Conservation (phyloP, 371 early-diverging fungal genomes). For the Haplosporangium sp. region DNA sequence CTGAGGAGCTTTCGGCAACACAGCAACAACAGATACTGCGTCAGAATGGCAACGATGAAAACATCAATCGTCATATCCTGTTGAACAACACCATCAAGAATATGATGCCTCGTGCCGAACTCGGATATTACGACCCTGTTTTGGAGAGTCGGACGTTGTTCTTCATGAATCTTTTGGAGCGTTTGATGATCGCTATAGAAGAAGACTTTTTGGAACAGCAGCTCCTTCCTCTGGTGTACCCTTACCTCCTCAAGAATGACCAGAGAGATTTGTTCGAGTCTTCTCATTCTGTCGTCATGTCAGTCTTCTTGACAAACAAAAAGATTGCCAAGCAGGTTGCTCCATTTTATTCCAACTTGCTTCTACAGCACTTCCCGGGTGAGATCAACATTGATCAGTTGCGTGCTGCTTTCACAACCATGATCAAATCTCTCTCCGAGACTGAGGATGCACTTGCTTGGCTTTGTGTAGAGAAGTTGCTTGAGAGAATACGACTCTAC, state of each 20-base stretch:
- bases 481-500: slow-evolving; percentile 58
- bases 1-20: slow-evolving; percentile 14
- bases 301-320: slow-evolving; percentile 66
- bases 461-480: slow-evolving; percentile 65
- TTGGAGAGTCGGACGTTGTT: slow-evolving; percentile 62
- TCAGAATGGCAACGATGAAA: slow-evolving; percentile 3
- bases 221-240: slow-evolving; percentile 69
- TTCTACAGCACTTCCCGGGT: slow-evolving; percentile 65
- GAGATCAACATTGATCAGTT: slow-evolving; percentile 70
- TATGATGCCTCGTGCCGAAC: slow-evolving; percentile 47
- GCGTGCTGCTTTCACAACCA: slow-evolving; percentile 67
- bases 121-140: slow-evolving; percentile 41
- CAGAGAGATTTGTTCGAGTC: slow-evolving; percentile 71
- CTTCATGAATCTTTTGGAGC: slow-evolving; percentile 67
- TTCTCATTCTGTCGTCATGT: slow-evolving; percentile 68
- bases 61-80: slow-evolving; percentile 22
- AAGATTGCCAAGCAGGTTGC: slow-evolving; percentile 59
- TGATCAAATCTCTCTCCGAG: slow-evolving; percentile 67
- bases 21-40: slow-evolving; percentile 1
- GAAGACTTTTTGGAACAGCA: slow-evolving; percentile 60
- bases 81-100: slow-evolving; percentile 38
- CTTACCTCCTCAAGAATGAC: slow-evolving; percentile 60
- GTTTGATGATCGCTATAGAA: slow-evolving; percentile 61
- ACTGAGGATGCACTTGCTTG: slow-evolving; percentile 73
- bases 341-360: slow-evolving; percentile 54